A percentile compares a stretch with the other conserved stretches of the same genome.
Conservation (phyloP, 208 protist genomes). For the Leishmania lainsoni region DNA sequence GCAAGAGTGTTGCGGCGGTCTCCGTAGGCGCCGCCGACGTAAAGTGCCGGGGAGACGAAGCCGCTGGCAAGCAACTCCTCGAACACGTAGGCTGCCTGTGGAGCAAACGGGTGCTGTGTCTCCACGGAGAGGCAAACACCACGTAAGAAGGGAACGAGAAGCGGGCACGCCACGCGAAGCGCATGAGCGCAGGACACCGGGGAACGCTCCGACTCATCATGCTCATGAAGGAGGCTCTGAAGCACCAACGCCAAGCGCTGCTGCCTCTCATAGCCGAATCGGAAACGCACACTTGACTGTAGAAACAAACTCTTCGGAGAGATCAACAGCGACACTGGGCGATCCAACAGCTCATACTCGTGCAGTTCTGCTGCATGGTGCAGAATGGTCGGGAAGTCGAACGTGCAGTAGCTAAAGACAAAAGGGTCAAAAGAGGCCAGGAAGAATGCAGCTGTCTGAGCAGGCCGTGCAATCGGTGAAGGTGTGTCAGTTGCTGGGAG, state of each 20-base stretch:
- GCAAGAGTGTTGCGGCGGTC: slow-evolving; percentile 28
- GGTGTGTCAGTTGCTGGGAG: slow-evolving; percentile 14
- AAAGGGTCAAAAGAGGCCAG: slow-evolving; percentile 23
- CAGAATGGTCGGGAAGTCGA: slow-evolving; percentile 40
- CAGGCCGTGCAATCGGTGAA: slow-evolving; percentile 29
- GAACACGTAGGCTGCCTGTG: slow-evolving; percentile 44
- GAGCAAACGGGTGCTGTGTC: slow-evolving; percentile 29
- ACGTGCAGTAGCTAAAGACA: slow-evolving; percentile 54
- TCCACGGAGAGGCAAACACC: slow-evolving; percentile 33
- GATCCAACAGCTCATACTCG: slow-evolving; percentile 10
- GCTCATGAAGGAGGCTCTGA: slow-evolving; percentile 21
- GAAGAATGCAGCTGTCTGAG: slow-evolving; percentile 33
- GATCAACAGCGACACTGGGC: slow-evolving; percentile 23
- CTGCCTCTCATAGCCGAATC: slow-evolving; percentile 21
- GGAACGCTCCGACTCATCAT: slow-evolving; percentile 31
- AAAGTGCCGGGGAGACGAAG: slow-evolving; percentile 24
- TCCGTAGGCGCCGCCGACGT: slow-evolving; percentile 33
- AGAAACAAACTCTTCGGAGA: slow-evolving; percentile 32
- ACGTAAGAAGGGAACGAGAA: slow-evolving; percentile 41
- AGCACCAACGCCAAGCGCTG: slow-evolving; percentile 21
- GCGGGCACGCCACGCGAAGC: not conserved
- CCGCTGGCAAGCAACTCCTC: slow-evolving; percentile 37
- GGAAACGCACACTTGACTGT: not conserved
- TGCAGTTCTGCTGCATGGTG: slow-evolving; percentile 10
- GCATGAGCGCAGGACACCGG: slow-evolving; percentile 1